Conservation (phyloP, 2,329 filamentous ascomycete genomes). For the Diaporthe velutina region DNA sequence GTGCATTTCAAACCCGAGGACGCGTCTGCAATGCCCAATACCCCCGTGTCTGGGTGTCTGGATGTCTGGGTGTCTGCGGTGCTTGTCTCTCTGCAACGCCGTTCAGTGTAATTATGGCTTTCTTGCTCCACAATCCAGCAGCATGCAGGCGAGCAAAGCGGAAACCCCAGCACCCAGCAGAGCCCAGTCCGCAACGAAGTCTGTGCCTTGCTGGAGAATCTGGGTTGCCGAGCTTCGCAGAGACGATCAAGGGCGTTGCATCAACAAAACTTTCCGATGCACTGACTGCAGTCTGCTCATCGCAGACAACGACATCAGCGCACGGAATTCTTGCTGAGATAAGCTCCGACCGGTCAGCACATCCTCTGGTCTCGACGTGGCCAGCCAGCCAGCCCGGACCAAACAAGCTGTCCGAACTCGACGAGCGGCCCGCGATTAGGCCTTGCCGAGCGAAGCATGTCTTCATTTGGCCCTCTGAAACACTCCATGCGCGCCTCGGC, state of each 20-base stretch:
- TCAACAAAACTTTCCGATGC: conserved; percentile 14
- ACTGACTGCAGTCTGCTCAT: not conserved
- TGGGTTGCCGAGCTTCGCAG: not conserved
- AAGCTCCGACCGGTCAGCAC: not conserved
- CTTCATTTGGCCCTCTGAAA: conserved; percentile 29
- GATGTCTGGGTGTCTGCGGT: not conserved
- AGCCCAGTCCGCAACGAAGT: conserved; percentile 1
- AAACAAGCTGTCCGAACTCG: not conserved
- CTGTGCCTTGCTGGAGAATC: conserved; percentile 12
- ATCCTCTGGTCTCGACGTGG: not conserved
- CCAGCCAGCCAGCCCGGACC: not conserved
- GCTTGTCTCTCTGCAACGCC: not conserved
- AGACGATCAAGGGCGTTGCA: not conserved
- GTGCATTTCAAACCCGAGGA: not conserved
- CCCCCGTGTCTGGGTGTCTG: not conserved
- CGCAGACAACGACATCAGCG: not conserved
- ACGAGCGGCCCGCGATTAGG: not conserved
- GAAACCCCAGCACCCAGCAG: not conserved
- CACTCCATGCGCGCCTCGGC: conserved; percentile 5
- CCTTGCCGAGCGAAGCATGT: not conserved
- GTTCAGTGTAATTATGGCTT: not conserved
- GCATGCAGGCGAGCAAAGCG: too few species aligned
- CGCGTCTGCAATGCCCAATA: not conserved
- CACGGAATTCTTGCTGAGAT: not conserved
- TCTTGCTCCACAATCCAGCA: conserved; percentile 1